A percentile compares a stretch with the other conserved stretches of the same genome.
Evolutionary conservation across 1,284 basidiomycete genomes (phyloP).

Genomic region (Leucoagaricus sp.): DNA sequence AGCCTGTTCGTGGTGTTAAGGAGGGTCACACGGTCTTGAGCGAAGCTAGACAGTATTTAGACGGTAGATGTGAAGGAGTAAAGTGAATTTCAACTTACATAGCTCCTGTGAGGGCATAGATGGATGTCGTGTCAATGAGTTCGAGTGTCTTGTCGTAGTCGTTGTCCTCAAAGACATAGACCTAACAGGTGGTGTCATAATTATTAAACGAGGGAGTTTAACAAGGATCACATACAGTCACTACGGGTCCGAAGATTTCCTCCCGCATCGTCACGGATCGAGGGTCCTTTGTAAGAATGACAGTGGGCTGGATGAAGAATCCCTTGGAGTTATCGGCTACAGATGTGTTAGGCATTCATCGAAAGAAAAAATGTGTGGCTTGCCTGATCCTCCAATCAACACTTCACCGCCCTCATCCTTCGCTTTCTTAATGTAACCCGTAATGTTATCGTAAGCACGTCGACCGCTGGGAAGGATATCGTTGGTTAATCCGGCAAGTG

Average conservation of each 20-base stretch:
- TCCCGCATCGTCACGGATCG: conserved; percentile 90
- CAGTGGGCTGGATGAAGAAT: conserved; percentile 93
- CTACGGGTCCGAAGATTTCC: conserved; percentile 96
- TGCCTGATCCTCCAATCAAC: conserved; percentile 82
- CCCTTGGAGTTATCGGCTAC: conserved; percentile 88
- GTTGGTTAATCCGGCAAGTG: not conserved
- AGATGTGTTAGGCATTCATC: not conserved
- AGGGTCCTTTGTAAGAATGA: conserved; percentile 94
- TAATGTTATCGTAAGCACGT: conserved; percentile 88
- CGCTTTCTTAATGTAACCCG: conserved; percentile 84
- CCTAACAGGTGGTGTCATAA: conserved; percentile 38
- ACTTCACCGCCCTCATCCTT: conserved; percentile 89
- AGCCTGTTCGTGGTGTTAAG: conserved; percentile 77
- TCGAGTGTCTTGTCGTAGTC: conserved; percentile 87
- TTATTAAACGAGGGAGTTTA: not conserved
- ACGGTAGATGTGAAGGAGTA: not conserved
- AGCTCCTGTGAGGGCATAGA: conserved; percentile 90
- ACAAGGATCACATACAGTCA: conserved; percentile 64
- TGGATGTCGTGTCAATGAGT: conserved; percentile 85
- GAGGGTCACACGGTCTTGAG: conserved; percentile 77
- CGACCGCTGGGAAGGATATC: conserved; percentile 54
- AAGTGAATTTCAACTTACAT: conserved; percentile 55
- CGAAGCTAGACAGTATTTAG: conserved; percentile 59
- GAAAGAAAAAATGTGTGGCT: conserved; percentile 16
- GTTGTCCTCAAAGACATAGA: conserved; percentile 84